Base-by-base conservation (phyloP, 371 early-diverging fungal genomes). In the Syncephalis fuscata region DNA sequence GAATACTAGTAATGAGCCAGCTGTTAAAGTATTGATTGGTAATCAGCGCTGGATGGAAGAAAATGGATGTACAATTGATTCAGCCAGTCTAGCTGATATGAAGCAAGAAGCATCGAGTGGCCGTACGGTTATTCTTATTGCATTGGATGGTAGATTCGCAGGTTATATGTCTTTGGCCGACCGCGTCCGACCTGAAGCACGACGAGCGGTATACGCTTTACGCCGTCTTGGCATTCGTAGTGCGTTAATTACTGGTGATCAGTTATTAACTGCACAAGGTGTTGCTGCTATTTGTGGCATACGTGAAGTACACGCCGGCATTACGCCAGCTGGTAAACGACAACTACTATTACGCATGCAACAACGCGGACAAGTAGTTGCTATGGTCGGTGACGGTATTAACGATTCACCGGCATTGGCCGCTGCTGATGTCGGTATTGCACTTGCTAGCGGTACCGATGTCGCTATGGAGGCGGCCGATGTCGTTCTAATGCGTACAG, bases 381-480 rank as follows among this genome's bases (percentile, higher is more conserved):
- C 90, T 14, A 90, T 97, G 91, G 80, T 92, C 8, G 99, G 99
- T 14, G 99, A 99, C 62, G 99, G 99, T 32, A 88, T 96, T 59
- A 99, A 99, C 54, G 98, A 99, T 58, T 89, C 92, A 8, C 92
- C 93, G 14, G 95, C 97, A 3, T 62, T 98, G 39, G 92, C 87
- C 0, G 82, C 81, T 21, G 76, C 94, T 2, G 80, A 93, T 52
- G 70, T 99, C n/a, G 98, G 99, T 8, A 84, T 98, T 49, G 89
- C 97, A 0, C 59, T 98, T 9, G 77, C 83, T 39, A 80, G 82
- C 9, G 94, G 94, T 4, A 92, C 95, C 0, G 94, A 94, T 63
- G 83, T 93, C 36, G 92, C 93, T 1, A 85, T 93, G 69, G 93
- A 91, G 49, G 92, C 94, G 10, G 92, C 96, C 0, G 76, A 83